These are phyloP conservation scores for Serendipita sp. DNA, from an alignment of 768 basidiomycete genomes.

Conservation along the genomic window DNA sequence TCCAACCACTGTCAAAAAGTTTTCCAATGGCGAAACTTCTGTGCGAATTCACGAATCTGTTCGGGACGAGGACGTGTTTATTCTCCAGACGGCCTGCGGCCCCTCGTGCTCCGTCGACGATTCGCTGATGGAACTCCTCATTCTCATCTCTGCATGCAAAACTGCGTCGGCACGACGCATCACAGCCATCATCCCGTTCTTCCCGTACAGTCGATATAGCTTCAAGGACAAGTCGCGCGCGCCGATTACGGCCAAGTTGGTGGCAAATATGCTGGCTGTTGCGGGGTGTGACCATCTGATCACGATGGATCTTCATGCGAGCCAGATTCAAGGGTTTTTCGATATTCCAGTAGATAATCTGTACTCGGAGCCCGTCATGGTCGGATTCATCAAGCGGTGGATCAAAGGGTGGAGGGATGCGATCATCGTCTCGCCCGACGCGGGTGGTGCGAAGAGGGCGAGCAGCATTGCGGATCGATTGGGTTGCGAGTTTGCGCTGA, in stretches of 20 bases:
- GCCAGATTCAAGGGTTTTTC: constrained; percentile 98
- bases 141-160: constrained; percentile 96
- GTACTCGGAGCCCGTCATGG: constrained; percentile 90
- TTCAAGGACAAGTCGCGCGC: constrained; percentile 95
- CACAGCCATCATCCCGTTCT: constrained; percentile 96
- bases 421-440: constrained; percentile 93
- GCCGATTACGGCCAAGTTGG: constrained; percentile 95
- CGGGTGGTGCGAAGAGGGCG: constrained; percentile 97
- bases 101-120: constrained; percentile 61
- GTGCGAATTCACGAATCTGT: constrained; percentile 92
- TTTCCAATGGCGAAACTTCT: constrained; percentile 90
- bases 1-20: constrained; percentile 73
- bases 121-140: constrained; percentile 95
- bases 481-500: constrained; percentile 86
- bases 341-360: constrained; percentile 97
- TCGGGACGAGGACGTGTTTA: constrained; percentile 96
- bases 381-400: constrained; percentile 77
- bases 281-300: constrained; percentile 98
- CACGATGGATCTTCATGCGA: constrained; percentile 97
- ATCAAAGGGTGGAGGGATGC: constrained; percentile 75
- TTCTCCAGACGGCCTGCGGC: constrained; percentile 79
- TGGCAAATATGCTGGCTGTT: constrained; percentile 94
- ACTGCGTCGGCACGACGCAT: constrained; percentile 89
- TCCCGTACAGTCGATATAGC: constrained; percentile 92
- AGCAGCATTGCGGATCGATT: constrained; percentile 94